Evolutionary conservation across 805 yeast species (phyloP).

Genomic region (Brettanomyces sp.): DNA sequence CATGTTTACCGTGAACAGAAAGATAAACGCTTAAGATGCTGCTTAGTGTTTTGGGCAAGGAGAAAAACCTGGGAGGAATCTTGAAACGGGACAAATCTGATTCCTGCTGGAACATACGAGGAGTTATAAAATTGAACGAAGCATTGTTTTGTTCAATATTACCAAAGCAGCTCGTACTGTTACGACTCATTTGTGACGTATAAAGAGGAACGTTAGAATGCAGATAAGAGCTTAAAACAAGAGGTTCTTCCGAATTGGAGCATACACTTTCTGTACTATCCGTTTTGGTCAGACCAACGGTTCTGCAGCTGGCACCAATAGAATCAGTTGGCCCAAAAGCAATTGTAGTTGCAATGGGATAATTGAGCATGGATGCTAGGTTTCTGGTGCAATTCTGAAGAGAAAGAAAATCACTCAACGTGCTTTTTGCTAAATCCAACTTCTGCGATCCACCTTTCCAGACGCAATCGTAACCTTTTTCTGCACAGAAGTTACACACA

Average conservation of each 20-base stretch:
- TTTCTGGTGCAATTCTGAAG: background rate
- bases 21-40: constrained; percentile 32
- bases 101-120: too few relatives aligned
- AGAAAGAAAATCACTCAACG: background rate
- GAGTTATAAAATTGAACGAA: too few relatives aligned
- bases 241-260: too few relatives aligned
- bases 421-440: background rate
- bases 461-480: constrained; percentile 27
- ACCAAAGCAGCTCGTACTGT: too few relatives aligned
- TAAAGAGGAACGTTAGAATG: too few relatives aligned
- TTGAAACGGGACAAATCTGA: background rate
- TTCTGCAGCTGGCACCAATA: too few relatives aligned
- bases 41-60: constrained; percentile 26
- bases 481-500: constrained; percentile 36
- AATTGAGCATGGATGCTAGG: background rate
- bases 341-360: background rate
- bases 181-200: too few relatives aligned
- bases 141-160: too few relatives aligned
- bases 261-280: too few relatives aligned
- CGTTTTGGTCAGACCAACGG: too few relatives aligned
- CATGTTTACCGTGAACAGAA: constrained; percentile 15
- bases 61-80: constrained; percentile 9
- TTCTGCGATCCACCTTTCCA: constrained; percentile 18
- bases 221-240: too few relatives aligned
- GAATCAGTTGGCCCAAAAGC: background rate